Conservation (phyloP, 257 asterid genomes). For the Forsythia viridissima region DNA sequence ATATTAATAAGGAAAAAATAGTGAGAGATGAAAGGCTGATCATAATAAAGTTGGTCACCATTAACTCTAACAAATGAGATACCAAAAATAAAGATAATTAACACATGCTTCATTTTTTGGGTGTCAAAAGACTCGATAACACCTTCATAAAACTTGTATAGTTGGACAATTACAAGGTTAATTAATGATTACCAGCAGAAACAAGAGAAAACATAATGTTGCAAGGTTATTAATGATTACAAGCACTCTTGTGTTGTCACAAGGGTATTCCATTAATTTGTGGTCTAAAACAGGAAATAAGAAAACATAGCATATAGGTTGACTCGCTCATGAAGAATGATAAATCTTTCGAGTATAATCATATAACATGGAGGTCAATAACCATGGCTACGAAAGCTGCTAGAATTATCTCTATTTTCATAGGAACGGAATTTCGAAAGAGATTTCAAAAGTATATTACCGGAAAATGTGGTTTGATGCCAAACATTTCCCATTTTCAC, state of each 20-base stretch:
- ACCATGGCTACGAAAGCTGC: not conserved
- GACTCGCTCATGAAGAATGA: not conserved
- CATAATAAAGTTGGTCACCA: too few species aligned
- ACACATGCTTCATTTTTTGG: slow-evolving; percentile 83
- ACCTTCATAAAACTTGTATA: slow-evolving; percentile 81
- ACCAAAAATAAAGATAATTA: slow-evolving; percentile 31
- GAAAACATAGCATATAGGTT: too few species aligned
- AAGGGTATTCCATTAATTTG: too few species aligned
- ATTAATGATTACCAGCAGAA: too few species aligned
- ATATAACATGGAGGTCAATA: not conserved
- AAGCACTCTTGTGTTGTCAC: not conserved
- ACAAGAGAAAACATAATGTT: too few species aligned
- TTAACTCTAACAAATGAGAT: not conserved
- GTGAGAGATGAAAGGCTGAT: not conserved
- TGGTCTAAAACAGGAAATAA: too few species aligned
- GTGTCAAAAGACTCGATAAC: slow-evolving; percentile 78
- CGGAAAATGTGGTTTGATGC: not conserved
- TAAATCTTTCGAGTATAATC: too few species aligned
- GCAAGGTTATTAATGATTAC: not conserved
- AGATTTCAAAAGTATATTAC: not conserved
- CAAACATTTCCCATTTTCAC: slow-evolving; percentile 9
- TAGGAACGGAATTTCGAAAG: not conserved
- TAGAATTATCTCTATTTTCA: not conserved
- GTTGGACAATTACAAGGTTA: slow-evolving; percentile 7
- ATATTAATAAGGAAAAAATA: not conserved